phyloP scores from a whole-genome alignment of 1,139 yeast genomes.

The Candida tunisiensis region DNA sequence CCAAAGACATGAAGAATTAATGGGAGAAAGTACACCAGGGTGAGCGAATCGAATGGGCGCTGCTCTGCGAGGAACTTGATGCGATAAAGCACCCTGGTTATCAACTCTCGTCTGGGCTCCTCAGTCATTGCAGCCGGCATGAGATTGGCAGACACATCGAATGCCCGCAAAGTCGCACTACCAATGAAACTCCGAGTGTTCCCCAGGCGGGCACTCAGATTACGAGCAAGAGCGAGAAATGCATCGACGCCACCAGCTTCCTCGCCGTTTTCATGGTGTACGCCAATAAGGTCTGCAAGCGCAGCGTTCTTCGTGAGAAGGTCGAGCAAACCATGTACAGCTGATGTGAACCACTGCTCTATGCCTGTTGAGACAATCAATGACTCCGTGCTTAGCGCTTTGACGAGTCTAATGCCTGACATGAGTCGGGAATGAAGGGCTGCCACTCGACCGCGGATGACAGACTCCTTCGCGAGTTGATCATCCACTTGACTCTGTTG shows the following conservation, averaged over 20 bases:
- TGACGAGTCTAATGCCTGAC: constrained; percentile 36
- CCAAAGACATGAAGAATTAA: constrained; percentile 36
- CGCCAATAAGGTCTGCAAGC: too few relatives aligned
- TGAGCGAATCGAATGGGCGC: constrained; percentile 46
- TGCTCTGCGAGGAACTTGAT: constrained; percentile 63
- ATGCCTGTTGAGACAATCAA: constrained; percentile 49
- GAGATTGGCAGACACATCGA: constrained; percentile 7
- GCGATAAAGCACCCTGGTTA: constrained; percentile 56
- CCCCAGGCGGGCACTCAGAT: constrained; percentile 31
- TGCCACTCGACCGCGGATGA: constrained; percentile 32
- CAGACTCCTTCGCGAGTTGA: constrained; percentile 44
- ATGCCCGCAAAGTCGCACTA: constrained; percentile 38
- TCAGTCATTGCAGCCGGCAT: constrained; percentile 26
- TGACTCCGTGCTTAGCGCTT: constrained; percentile 32
- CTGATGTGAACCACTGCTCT: constrained; percentile 52
- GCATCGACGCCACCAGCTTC: constrained; percentile 15
- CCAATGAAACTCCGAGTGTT: constrained; percentile 30
- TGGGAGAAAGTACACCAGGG: constrained; percentile 64
- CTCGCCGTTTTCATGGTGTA: too few relatives aligned
- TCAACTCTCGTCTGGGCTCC: constrained; percentile 36
- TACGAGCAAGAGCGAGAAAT: constrained; percentile 15
- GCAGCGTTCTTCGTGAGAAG: constrained; percentile 24
- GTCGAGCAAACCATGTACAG: constrained; percentile 26
- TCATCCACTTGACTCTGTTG: constrained; percentile 49
- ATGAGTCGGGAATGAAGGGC: constrained; percentile 22